These are phyloP conservation scores for Rachicladosporium sp. DNA, from an alignment of 2,329 filamentous ascomycete species.

Conservation along the genomic window DNA sequence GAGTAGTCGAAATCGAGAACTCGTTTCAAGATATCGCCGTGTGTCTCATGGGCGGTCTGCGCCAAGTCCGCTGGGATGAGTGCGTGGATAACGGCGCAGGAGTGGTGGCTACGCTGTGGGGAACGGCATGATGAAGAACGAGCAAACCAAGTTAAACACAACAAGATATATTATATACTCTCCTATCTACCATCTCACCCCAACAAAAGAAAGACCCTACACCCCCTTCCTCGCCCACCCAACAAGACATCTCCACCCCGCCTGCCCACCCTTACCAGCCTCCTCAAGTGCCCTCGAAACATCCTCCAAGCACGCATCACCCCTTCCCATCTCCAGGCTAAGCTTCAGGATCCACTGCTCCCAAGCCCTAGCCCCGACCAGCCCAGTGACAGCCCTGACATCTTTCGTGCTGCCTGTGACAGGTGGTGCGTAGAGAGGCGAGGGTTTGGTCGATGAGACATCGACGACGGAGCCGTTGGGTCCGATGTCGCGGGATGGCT, in stretches of 20 bases:
- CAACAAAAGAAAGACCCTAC: background rate
- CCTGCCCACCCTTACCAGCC: slow-evolving; percentile 34
- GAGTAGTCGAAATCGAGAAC: no score
- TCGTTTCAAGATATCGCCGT: no score
- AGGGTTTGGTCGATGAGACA: no score
- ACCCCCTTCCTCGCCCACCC: slow-evolving; percentile 46
- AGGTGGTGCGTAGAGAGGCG: slow-evolving; percentile 15
- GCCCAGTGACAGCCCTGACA: slow-evolving; percentile 50
- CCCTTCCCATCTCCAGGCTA: slow-evolving; percentile 72
- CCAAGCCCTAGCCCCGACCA: slow-evolving; percentile 84
- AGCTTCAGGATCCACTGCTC: slow-evolving; percentile 90
- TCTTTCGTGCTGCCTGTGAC: slow-evolving; percentile 24
- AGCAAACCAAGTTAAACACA: no score
- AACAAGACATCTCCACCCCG: slow-evolving; percentile 48
- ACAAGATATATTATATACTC: no score
- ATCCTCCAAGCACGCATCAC: slow-evolving; percentile 41
- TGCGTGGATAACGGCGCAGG: no score
- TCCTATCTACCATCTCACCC: background rate
- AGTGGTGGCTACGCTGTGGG: no score
- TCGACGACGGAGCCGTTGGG: slow-evolving; percentile 18
- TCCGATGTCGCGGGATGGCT: slow-evolving; percentile 24
- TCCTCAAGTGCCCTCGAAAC: slow-evolving; percentile 48
- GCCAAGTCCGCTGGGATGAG: no score
- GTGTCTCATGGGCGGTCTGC: no score
- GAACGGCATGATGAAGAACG: no score